These are phyloP conservation scores for Toxicodendron radicans DNA, from an alignment of 345 rosid genomes.

Conservation along the genomic window DNA sequence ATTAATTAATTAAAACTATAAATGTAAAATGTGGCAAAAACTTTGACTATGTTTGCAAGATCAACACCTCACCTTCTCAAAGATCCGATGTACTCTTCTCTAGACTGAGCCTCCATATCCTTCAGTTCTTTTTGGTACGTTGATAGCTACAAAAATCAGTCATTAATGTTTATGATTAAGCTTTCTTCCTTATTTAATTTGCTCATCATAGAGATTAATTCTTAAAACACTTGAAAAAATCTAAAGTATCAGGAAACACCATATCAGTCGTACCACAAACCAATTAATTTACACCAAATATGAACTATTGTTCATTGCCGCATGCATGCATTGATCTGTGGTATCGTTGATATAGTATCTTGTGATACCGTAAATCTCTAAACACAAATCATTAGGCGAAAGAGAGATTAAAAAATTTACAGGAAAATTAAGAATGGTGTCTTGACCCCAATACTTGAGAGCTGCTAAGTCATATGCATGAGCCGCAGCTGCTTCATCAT, in stretches of 20 bases:
- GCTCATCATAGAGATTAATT: too few species aligned
- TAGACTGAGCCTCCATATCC: slow-evolving; percentile 78
- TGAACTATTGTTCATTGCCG: too few species aligned
- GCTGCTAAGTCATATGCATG: slow-evolving; percentile 98
- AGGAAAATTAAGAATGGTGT: slow-evolving; percentile 86
- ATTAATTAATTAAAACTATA: background rate
- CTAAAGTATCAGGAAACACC: background rate
- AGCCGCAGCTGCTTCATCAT: slow-evolving; percentile 90
- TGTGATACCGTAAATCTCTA: too few species aligned
- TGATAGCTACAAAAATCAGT: slow-evolving; percentile 37
- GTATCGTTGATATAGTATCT: too few species aligned
- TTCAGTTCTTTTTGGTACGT: slow-evolving; percentile 60
- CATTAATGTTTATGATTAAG: background rate
- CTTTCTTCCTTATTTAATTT: background rate
- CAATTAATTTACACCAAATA: too few species aligned
- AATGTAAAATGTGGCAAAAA: background rate
- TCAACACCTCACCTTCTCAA: slow-evolving; percentile 61
- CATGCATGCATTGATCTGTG: too few species aligned
- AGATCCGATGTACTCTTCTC: slow-evolving; percentile 89
- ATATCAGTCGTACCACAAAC: too few species aligned
- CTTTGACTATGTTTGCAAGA: background rate
- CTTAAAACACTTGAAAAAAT: background rate
- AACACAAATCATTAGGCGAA: background rate
- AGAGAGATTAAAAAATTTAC: slow-evolving; percentile 31
- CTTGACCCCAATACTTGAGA: slow-evolving; percentile 89